Conservation (phyloP, 2,329 filamentous ascomycete species). For the Hypoxylon sp. region DNA sequence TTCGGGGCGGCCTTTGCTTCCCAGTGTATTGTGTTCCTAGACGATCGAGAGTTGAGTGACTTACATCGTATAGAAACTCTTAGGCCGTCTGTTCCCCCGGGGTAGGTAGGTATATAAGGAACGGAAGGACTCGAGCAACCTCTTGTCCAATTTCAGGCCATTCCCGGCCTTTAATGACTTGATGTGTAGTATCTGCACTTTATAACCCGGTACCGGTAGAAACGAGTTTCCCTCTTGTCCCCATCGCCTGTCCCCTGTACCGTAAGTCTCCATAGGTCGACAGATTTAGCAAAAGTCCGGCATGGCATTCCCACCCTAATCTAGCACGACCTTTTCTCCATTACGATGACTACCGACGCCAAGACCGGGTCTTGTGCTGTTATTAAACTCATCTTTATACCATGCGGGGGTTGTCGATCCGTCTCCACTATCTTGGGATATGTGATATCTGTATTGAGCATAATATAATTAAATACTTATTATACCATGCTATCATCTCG, state of each 20-base stretch:
- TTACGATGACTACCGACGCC: conserved; percentile 47
- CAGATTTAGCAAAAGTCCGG: conserved; percentile 45
- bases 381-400: conserved; percentile 43
- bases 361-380: conserved; percentile 43
- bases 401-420: conserved; percentile 48
- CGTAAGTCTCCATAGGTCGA: conserved; percentile 38
- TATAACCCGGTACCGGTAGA: conserved; percentile 41
- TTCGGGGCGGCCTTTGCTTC: conserved; percentile 45
- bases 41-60: conserved; percentile 46
- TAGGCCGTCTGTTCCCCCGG: conserved; percentile 40
- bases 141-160: conserved; percentile 46
- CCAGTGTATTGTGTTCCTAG: conserved; percentile 47
- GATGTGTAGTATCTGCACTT: conserved; percentile 36
- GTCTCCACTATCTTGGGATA: conserved; percentile 42
- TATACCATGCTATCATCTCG: background rate
- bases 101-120: conserved; percentile 51
- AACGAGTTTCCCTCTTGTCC: conserved; percentile 29
- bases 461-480: conserved; percentile 23
- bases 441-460: conserved; percentile 22
- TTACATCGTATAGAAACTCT: conserved; percentile 46
- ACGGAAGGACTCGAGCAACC: conserved; percentile 45
- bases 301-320: conserved; percentile 48
- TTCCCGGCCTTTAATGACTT: conserved; percentile 46
- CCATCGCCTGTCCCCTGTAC: conserved; percentile 30
- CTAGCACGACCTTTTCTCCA: conserved; percentile 40